Base-by-base conservation (phyloP, 2,329 filamentous ascomycete genomes). In the Xylaria sp. region DNA sequence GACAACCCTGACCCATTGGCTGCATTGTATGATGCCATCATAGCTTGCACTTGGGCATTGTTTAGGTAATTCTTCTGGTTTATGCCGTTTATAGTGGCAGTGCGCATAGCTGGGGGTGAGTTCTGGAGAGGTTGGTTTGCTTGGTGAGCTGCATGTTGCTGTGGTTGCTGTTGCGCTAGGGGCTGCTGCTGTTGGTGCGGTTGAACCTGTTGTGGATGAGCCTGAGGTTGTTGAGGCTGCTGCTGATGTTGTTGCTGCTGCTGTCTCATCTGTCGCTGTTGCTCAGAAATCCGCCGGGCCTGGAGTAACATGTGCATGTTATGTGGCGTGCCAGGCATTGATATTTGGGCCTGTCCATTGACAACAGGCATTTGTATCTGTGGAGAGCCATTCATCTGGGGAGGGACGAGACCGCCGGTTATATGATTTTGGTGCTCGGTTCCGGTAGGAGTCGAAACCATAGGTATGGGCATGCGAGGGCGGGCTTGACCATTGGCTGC, bases 341-440 rank as follows among this genome's bases (percentile, higher is more conserved):
- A 86, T 82, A 93, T 86, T 64, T 91, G 86, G 62, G 88, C 85
- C 71, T 91, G 86, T 6, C 82, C 83, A 70, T 86, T 83, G 41
- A 86, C 82, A 18, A 85, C 85, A 74, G 91, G 90, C 82, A 93
- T 86, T 72, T 91, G 91, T 28, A 91, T 90, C 77, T 92, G 91
- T 46, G 90, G 89, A 28, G 92, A 85, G 55, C 87, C 87, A 68
- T 88, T 89, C 83, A 92, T 86, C 51, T 88, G 86, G 76, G 83
- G 88, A 31, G 82, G 86, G 67, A 83, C 84, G 54, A 83, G 86
- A 70, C 80, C 86, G 63, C 82, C 85, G 70, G 79, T 80, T 79
- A 86, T 84, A 77, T 84, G 88, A n/a, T 81, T 80, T 52, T 82
- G 80, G 9, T 85, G 80, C 9, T 78, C 81, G 63, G 84, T 85